Evolutionary conservation across 768 basidiomycete species (phyloP).

Genomic region (Boletales sp.): DNA sequence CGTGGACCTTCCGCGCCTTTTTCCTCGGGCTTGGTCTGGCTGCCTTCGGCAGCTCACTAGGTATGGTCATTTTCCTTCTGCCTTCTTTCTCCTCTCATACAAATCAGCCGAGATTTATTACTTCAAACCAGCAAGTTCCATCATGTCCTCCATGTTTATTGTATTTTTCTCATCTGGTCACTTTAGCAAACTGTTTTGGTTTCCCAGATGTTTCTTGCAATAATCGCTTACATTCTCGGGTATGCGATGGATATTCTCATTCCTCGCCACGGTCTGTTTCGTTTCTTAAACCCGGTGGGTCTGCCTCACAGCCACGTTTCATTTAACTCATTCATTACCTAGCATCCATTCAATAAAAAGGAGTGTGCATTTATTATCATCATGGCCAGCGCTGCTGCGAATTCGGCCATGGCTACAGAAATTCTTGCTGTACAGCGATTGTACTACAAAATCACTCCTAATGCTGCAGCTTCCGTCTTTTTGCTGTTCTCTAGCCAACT

Average conservation of each 20-base stretch:
- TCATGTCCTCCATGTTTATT: background rate
- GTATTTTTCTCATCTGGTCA: background rate
- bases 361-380: constrained; percentile 57
- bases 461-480: constrained; percentile 44
- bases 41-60: constrained; percentile 50
- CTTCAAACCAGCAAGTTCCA: constrained; percentile 48
- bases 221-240: constrained; percentile 50
- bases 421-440: constrained; percentile 51
- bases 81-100: background rate
- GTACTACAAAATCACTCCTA: constrained; percentile 51
- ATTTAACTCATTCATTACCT: background rate
- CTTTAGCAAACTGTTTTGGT: constrained; percentile 48
- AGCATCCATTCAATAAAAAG: constrained; percentile 59
- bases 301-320: background rate
- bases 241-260: constrained; percentile 43
- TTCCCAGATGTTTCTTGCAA: constrained; percentile 51
- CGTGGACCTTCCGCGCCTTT: constrained; percentile 43
- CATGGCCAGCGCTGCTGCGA: constrained; percentile 55
- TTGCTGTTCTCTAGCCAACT: constrained; percentile 34
- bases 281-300: constrained; percentile 49
- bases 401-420: constrained; percentile 50
- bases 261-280: constrained; percentile 42
- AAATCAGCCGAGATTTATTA: constrained; percentile 53
- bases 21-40: constrained; percentile 53
- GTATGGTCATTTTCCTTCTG: constrained; percentile 20